Base-by-base conservation (phyloP, 805 yeast species). In the Barnettozyma wickerhamii region DNA sequence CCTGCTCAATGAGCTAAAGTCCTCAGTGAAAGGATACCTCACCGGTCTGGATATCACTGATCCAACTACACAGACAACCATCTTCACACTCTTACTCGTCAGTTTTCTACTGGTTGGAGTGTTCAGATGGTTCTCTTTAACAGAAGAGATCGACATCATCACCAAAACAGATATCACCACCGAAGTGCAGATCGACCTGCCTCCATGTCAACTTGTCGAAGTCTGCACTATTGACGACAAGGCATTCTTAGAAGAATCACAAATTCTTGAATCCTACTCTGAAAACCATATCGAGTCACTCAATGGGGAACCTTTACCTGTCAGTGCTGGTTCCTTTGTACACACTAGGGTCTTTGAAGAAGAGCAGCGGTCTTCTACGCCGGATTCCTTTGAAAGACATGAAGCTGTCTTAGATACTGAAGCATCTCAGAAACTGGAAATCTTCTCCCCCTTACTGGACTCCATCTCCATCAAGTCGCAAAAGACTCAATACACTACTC, bases 341-440 rank as follows among this genome's bases (percentile, higher is more conserved):
- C n/a, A n/a, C n/a, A n/a, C n/a, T n/a, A n/a, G n/a, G n/a, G n/a
- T n/a, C n/a, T n/a, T n/a, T 14, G 19, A 21, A n/a, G 5, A 5
- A 24, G 6, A 12, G 14, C 20, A 13, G 18, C 24, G 37, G 7
- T 9, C 19, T 10, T 20, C 46, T 30, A 41, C 48, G 15, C 50
- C 53, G 4, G 51, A 50, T 29, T 51, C 58, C 12, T 51, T 53
- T 35, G 58, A 53, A 37, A 41, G 47, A 29, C 48, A 45, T 18
- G 58, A 53, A 30, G 30, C 42, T 5, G 19, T 23, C 4, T 17
- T 51, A 9, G 58, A 53, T 30, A 38, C 40, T 13, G 14, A 34
- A 13, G 36, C 48, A 6, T 40, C 48, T 2, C 12, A 31, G 12
- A 19, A 48, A 19, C 44, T 48, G 15, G 40, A 40, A 21, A 23